These are phyloP conservation scores for Tuber calosporum DNA, from an alignment of 495 filamentous ascomycete genomes.

Conservation along the genomic window DNA sequence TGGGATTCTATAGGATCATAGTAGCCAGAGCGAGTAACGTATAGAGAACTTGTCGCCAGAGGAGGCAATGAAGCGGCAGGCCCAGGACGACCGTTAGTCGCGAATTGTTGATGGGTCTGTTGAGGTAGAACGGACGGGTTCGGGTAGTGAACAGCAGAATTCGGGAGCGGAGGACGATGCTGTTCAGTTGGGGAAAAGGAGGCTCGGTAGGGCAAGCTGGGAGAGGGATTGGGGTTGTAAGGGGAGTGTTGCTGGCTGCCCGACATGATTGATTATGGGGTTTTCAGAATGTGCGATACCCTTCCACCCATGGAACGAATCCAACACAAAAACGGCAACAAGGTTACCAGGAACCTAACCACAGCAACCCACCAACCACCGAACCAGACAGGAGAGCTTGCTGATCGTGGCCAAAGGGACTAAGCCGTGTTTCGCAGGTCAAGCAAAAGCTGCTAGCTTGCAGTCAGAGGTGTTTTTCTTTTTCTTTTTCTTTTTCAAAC, in stretches of 20 bases:
- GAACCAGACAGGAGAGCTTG: conserved; percentile 8
- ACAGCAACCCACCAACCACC: conserved; percentile 16
- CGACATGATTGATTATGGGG: conserved; percentile 36
- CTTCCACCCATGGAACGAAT: conserved; percentile 27
- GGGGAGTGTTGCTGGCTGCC: conserved; percentile 41
- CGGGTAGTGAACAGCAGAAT: conserved; percentile 26
- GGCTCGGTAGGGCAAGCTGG: conserved; percentile 40
- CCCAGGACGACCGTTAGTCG: conserved; percentile 34
- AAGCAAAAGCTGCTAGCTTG: neutral
- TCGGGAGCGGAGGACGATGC: conserved; percentile 34
- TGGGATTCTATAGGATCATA: conserved; percentile 40
- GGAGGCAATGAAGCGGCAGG: conserved; percentile 30
- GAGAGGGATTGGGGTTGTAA: conserved; percentile 40
- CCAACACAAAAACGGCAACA: conserved; percentile 32
- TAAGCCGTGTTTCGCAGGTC: conserved; percentile 30
- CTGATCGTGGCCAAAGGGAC: conserved; percentile 22
- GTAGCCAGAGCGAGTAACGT: conserved; percentile 38
- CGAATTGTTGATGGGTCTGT: conserved; percentile 19
- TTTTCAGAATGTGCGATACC: conserved; percentile 37
- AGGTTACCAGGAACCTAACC: conserved; percentile 17
- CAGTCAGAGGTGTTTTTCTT: neutral
- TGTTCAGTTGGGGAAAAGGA: conserved; percentile 43
- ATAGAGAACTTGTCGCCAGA: conserved; percentile 19
- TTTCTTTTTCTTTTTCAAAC: neutral
- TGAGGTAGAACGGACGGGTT: conserved; percentile 32